Base-by-base conservation (phyloP, 139 green algal genomes). In the Marvania coccoides region DNA sequence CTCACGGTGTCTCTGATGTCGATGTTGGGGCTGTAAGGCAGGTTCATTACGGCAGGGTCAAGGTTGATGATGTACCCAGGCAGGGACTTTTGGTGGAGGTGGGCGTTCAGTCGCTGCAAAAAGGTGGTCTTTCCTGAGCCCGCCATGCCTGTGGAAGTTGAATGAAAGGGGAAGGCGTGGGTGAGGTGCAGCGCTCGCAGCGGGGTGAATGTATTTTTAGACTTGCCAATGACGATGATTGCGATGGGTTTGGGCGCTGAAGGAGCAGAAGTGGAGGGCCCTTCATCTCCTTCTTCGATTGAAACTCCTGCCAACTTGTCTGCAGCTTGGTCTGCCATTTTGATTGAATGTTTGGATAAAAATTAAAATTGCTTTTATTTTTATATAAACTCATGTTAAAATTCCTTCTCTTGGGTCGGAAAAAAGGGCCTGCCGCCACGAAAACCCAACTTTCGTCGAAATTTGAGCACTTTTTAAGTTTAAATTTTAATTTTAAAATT, bases 101-200 rank as follows among this genome's bases (percentile, higher is more conserved):
- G 79, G 0, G 83, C 74, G 45, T 87, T 88, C 19, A 98, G 58
- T 9, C 87, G 78, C 77, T 97, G 89, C 69, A 99, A 86, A 8
- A 99, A 78, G 0, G 91, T 97, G 0, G 94, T 98, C 78, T 99
- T 99, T 13, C 94, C 94, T 15, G 79, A 91, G 19, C 94, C 94
- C 7, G 94, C 94, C 94, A 99, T 98, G 35, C 93, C 93, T 96
- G 78, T 54, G 61, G 23, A 28, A 51, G 19, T 51, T 51, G 19
- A 19, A 51, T 51, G 19, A 28, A 19, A 51, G 42, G 19, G 19
- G 19, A 51, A 51, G 42, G 19, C 19, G 42, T 19, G 19, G 19
- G 42, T 19, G 19, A 51, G 19, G 19, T 19, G 19, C 19, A 51
- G 42, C 19, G 19, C 42, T 51, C 19, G 19, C 19, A 28, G 42